Percentiles rank a stretch among this genome's conserved stretches.
Conservation (phyloP, 768 basidiomycete species). For the Phanerochaete sordida region DNA sequence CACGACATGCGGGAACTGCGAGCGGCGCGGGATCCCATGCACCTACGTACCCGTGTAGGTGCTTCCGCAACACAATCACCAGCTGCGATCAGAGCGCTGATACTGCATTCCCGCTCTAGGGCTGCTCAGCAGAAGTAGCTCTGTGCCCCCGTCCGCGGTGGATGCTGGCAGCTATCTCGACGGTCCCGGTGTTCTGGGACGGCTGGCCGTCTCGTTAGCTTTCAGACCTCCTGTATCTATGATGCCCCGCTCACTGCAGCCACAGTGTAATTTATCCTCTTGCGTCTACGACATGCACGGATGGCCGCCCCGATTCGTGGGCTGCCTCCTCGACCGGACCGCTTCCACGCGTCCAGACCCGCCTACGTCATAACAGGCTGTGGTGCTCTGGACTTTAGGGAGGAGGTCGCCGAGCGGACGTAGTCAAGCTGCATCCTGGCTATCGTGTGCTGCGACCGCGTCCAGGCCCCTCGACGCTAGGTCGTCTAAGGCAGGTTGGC, state of each 20-base stretch:
- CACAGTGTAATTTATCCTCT: neutral
- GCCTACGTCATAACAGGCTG: neutral
- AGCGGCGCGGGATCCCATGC: constrained; percentile 55
- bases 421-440: neutral
- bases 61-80: neutral
- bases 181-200: neutral
- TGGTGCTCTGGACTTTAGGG: neutral
- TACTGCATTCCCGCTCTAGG: constrained; percentile 2
- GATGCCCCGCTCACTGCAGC: neutral
- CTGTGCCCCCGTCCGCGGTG: neutral
- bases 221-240: neutral
- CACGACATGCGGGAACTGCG: constrained; percentile 65
- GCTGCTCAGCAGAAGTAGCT: constrained; percentile 15
- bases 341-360: neutral
- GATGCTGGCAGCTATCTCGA: neutral
- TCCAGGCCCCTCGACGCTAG: neutral
- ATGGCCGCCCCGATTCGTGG: neutral
- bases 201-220: neutral
- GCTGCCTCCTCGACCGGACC: neutral
- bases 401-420: neutral
- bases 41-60: constrained; percentile 65
- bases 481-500: neutral
- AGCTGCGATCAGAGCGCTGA: neutral
- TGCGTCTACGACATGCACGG: neutral
- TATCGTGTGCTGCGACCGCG: neutral